Base-by-base conservation (phyloP, 257 asterid species). In the Anisodus tanguticus region DNA sequence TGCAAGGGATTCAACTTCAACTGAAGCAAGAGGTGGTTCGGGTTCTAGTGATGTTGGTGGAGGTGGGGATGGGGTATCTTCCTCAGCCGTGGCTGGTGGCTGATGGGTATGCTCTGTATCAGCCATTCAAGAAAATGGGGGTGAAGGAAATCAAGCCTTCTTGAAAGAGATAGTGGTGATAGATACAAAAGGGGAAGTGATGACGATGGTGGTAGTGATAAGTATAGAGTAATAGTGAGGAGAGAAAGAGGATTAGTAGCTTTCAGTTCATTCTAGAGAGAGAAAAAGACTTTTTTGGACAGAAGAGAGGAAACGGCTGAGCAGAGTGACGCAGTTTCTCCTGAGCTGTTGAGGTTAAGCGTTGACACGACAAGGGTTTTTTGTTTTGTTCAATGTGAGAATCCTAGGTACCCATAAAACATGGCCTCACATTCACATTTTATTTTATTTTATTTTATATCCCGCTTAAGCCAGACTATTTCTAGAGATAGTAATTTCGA, bases 21-120 rank as follows among this genome's bases (percentile, higher is more conserved):
- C 90, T 3, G 95, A 88, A 8, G 97, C 97, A 62, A 92, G 92
- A 47, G 91, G 97, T 76, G 97, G 91, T 10, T 84, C 55, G 67
- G 87, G 87, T 66, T 66, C 84, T 9, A 37, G 84, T 43, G 68
- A 70, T 0, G 78, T 79, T 16, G 89, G 70, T 10, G 87, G 83
- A 8, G 87, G 26, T 22, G 86, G 17, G 4, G 79, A 31, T 43
- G 58, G 68, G 35, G 59, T 85, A 6, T 86, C 47, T 26, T 85
- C 86, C 74, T 85, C 89, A 63, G 77, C 55, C 70, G 87, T 6
- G 57, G 87, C 10, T 49, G 45, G 86, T 60, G 89, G 91, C 43
- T 79, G 89, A 58, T 45, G 88, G 35, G 80, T 19, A 82, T 83
- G 83, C 51, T 82, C 80, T 84, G 86, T 91, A 4, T 91, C 97